These are phyloP conservation scores for Aspergillus sp. DNA, from an alignment of 2,329 filamentous ascomycete species.

Conservation along the genomic window DNA sequence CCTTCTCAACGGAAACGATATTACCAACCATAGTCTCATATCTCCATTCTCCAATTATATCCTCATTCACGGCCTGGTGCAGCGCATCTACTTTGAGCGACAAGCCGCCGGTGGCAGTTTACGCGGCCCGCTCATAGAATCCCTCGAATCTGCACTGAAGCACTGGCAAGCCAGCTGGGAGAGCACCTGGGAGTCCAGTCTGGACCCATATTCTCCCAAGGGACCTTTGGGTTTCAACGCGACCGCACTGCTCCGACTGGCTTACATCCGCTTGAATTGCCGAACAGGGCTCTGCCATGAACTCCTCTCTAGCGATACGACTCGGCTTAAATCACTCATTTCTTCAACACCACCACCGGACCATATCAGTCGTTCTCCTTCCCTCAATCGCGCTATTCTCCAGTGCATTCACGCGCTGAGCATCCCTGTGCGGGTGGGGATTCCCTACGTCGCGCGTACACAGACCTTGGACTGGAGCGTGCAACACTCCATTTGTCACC, in stretches of 20 bases:
- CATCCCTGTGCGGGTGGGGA: constrained; percentile 19
- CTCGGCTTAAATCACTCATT: neutral
- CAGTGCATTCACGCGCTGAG: constrained; percentile 15
- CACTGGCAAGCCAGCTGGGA: constrained; percentile 13
- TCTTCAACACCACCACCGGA: neutral
- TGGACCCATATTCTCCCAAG: constrained; percentile 26
- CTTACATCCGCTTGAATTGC: constrained; percentile 14
- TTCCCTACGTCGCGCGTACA: constrained; percentile 19
- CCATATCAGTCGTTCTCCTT: neutral
- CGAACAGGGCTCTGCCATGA: constrained; percentile 7
- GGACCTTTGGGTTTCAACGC: constrained; percentile 18
- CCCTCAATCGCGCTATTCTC: constrained; percentile 7
- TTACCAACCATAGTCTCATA: constrained; percentile 4
- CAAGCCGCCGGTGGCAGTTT: neutral
- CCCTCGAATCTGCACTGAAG: constrained; percentile 5
- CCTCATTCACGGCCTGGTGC: constrained; percentile 68
- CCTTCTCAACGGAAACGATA: neutral
- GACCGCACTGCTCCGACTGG: constrained; percentile 17
- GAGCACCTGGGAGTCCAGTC: constrained; percentile 54
- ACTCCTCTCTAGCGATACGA: neutral
- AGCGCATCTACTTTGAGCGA: constrained; percentile 70
- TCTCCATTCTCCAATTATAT: constrained; percentile 65
- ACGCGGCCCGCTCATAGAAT: neutral
- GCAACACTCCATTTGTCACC: constrained; percentile 22
- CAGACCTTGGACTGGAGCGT: constrained; percentile 23